A percentile compares a stretch with the other conserved stretches of the same genome.
phyloP scores from a whole-genome alignment of 306 rosid species.

The Parietaria judaica region DNA sequence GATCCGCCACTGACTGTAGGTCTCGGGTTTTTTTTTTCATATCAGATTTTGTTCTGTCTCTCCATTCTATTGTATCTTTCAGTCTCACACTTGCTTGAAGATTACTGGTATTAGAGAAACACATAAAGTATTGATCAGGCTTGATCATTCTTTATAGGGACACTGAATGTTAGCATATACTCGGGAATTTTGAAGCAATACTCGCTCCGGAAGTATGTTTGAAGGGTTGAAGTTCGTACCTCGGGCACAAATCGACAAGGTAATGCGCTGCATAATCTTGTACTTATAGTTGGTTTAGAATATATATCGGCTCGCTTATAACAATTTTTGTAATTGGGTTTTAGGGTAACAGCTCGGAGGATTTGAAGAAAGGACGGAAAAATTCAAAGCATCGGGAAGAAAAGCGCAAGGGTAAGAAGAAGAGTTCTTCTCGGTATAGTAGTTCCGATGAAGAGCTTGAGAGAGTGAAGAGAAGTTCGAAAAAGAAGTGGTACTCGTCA shows the following conservation, averaged over 20 bases:
- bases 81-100: no score
- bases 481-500: conserved; percentile 62
- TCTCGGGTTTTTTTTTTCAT: no score
- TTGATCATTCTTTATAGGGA: no score
- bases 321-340: background rate
- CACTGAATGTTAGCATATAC: no score
- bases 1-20: no score
- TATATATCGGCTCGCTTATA: background rate
- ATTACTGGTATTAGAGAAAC: no score
- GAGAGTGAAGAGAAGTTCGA: conserved; percentile 42
- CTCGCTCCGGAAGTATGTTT: conserved; percentile 23
- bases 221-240: conserved; percentile 41
- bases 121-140: no score
- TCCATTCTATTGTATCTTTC: no score
- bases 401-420: conserved; percentile 34
- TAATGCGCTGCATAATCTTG: conserved; percentile 1
- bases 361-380: conserved; percentile 26
- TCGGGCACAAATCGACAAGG: conserved; percentile 30
- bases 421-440: conserved; percentile 28
- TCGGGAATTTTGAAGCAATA: no score
- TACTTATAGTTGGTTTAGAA: background rate
- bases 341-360: conserved; percentile 25
- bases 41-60: no score
- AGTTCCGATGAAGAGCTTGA: conserved; percentile 50
- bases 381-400: conserved; percentile 22